Conservation (phyloP, 2,329 filamentous ascomycete genomes). For the Pseudopyrenochaeta lycopersici region DNA sequence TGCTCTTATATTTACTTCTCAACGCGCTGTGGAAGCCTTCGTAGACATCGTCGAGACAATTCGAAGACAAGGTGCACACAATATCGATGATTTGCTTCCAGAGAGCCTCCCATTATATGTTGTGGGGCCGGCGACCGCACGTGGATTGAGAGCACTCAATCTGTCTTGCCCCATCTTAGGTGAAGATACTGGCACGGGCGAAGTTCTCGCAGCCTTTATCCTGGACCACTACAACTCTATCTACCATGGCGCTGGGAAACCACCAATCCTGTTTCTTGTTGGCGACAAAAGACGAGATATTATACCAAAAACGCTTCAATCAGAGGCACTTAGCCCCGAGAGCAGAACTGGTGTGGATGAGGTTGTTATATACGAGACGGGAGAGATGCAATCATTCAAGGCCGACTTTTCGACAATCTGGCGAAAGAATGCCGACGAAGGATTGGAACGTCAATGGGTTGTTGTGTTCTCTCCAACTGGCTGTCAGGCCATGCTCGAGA, state of each 20-base stretch:
- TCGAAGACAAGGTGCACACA: conserved; percentile 43
- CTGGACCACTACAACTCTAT: conserved; percentile 74
- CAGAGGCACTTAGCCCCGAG: conserved; percentile 57
- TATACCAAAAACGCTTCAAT: conserved; percentile 82
- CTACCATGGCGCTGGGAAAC: conserved; percentile 54
- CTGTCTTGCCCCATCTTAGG: conserved; percentile 72
- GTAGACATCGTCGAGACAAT: conserved; percentile 67
- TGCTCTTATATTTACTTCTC: conserved; percentile 85
- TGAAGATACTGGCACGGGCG: conserved; percentile 84
- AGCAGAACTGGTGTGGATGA: conserved; percentile 76
- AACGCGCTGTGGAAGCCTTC: conserved; percentile 84
- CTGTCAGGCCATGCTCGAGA: conserved; percentile 67
- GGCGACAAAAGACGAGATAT: conserved; percentile 90
- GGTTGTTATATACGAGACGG: conserved; percentile 85
- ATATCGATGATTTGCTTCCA: conserved; percentile 50
- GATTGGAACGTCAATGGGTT: conserved; percentile 68
- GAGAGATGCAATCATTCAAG: conserved; percentile 81
- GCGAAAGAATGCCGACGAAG: conserved; percentile 51
- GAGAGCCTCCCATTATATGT: conserved; percentile 73
- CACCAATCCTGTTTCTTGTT: conserved; percentile 82
- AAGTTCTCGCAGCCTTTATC: conserved; percentile 80
- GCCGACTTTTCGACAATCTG: conserved; percentile 68
- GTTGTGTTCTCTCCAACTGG: conserved; percentile 75
- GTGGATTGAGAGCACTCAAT: conserved; percentile 69
- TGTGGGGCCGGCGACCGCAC: conserved; percentile 81